These are phyloP conservation scores for Gnaphalium uliginosum DNA, from an alignment of 129 eudicot genomes.

Conservation along the genomic window DNA sequence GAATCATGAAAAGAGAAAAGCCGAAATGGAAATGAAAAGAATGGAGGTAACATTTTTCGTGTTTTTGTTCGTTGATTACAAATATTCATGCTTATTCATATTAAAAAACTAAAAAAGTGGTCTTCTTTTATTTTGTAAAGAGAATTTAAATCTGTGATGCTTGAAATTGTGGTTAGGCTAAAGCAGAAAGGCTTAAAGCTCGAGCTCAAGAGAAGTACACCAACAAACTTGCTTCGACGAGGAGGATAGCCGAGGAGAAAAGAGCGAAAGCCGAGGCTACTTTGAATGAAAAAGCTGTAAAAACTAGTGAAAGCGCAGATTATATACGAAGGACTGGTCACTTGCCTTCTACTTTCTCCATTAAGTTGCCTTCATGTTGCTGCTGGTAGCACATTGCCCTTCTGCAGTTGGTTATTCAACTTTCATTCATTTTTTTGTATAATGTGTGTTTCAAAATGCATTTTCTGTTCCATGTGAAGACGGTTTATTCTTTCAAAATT, in stretches of 20 bases:
- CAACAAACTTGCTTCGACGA: conserved; percentile 71
- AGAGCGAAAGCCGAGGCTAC: conserved; percentile 85
- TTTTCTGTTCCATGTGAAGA: conserved; percentile 2
- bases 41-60: conserved; percentile 57
- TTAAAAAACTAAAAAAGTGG: background rate
- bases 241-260: conserved; percentile 91
- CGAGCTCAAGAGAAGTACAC: conserved; percentile 84
- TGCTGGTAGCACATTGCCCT: conserved; percentile 59
- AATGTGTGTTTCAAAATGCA: background rate
- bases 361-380: conserved; percentile 71
- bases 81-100: no score
- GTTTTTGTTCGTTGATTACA: no score
- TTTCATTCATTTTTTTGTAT: conserved; percentile 1
- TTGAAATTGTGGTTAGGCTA: conserved; percentile 45
- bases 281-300: conserved; percentile 76
- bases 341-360: conserved; percentile 83
- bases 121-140: background rate
- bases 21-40: conserved; percentile 87
- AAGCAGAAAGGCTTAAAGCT: conserved; percentile 81
- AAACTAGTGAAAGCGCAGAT: conserved; percentile 83
- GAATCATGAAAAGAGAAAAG: conserved; percentile 90
- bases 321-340: conserved; percentile 90
- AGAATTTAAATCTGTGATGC: background rate
- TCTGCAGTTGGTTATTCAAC: background rate
- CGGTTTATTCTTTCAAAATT: background rate